Base-by-base conservation (phyloP, 225 moss, liverwort and hornwort genomes). In the Polytrichum formosum region DNA sequence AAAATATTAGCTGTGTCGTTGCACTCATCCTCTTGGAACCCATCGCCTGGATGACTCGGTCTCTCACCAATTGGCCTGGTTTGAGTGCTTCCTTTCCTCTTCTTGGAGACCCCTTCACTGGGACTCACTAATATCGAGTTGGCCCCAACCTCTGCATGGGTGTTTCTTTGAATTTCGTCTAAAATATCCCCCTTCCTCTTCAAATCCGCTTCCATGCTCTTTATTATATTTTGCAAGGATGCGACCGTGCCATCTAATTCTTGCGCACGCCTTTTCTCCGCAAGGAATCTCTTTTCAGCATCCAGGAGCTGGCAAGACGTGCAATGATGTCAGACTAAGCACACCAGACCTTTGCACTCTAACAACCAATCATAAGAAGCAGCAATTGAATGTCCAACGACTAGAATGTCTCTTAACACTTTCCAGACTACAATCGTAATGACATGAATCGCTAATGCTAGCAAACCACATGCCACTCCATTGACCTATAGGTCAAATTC, bases 201-300 rank as follows among this genome's bases (percentile, higher is more conserved):
- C 58, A 88, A 79, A 53, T 93, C 93, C 63, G 74, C 73, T 83
- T 81, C 88, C 73, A 90, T 63, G 73, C 60, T 81, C 72, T 78
- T 87, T 53, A 79, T 84, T n/a, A 67, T 80, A 18, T 94, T 90
- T 80, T 94, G 91, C 69, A 88, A 69, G 74, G 27, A 66, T n/a
- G 37, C 58, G 53, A 91, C 84, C 64, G 83, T 86, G 58, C 33
- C 81, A 67, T 94, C 91, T 72, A 90, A 75, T 29, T 94, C 93
- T 75, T 90, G 90, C 29, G 85, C 84, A 33, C 86, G 90, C 67
- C 81, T 80, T 79, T 75, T 88, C 64, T 94, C 93, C 17, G 77
- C 3, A 20, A 81, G 78, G 58, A 82, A 54, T 76, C 83, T 90
- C 64, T 71, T 86, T 67, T 91, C 91, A 35, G 80, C 88, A 71